Base-by-base conservation (phyloP, 768 basidiomycete genomes). In the Ramaria sp. region DNA sequence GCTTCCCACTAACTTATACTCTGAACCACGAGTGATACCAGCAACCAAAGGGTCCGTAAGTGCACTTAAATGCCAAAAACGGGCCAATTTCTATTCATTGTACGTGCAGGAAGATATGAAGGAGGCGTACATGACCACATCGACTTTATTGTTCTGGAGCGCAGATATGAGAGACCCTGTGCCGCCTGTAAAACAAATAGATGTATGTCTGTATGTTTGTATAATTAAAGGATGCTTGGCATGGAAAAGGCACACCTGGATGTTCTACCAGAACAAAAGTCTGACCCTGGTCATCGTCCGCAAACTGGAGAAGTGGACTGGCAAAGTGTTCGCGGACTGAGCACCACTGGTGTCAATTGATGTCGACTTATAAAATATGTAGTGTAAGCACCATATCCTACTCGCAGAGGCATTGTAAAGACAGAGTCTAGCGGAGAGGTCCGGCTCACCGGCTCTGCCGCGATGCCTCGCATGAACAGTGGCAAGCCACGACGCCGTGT, bases 311-410 rank as follows among this genome's bases (percentile, higher is more conserved):
- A 15, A 99, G 73, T 0, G 95, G 95, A 1, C 88, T 87, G 15
- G 87, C 88, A 69, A 97, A 97, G 66, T 96, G 93, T 64, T 91
- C 88, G 30, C 85, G 74, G 48, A 91, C 86, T 86, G 59, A n/a
- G n/a, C n/a, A n/a, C n/a, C n/a, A n/a, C n/a, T n/a, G n/a, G n/a
- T n/a, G n/a, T n/a, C n/a, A n/a, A n/a, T n/a, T n/a, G n/a, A 22
- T 34, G 1, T 8, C 44, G 39, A 27, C n/a, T 20, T 20, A 16
- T 8, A 32, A 18, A 13, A n/a, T 2, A n/a, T n/a, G n/a, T 50
- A n/a, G 38, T 32, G 32, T 16, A 52, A 63, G 55, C 60, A 76
- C 77, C 76, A 57, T 76, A 78, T 63, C 76, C 76, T 55, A 78
- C 64, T 51, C 72, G 64, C n/a, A 74, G 61, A 58, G 67, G 61